Evolutionary conservation across 352 stramenopile species (phyloP).

Genomic region (Globisporangium radiosum): DNA sequence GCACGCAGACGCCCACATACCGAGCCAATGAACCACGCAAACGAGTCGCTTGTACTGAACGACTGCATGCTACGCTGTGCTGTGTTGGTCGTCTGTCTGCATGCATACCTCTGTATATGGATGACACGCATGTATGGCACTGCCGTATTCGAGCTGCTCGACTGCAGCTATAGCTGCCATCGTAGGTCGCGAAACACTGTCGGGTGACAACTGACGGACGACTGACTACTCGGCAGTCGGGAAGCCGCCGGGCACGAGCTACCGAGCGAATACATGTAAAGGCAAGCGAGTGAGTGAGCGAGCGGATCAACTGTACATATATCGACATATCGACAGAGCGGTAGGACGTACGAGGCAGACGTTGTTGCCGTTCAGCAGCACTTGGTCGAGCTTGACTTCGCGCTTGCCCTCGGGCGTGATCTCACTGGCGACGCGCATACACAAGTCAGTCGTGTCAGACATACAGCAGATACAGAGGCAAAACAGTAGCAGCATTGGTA

Average conservation of each 20-base stretch:
- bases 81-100: too few species aligned
- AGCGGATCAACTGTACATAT: not conserved
- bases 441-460: not conserved
- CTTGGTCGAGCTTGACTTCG: slow-evolving; percentile 88
- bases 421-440: slow-evolving; percentile 34
- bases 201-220: not conserved
- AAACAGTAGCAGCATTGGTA: not conserved
- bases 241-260: slow-evolving; percentile 81
- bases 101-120: too few species aligned
- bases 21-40: not conserved
- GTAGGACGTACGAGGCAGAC: slow-evolving; percentile 81
- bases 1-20: not conserved
- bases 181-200: too few species aligned
- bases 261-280: not conserved
- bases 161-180: too few species aligned
- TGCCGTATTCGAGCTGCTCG: not conserved
- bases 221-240: slow-evolving; percentile 13
- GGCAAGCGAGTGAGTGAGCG: not conserved
- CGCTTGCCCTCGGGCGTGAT: slow-evolving; percentile 85
- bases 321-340: not conserved
- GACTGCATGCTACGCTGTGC: too few species aligned
- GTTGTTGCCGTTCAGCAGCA: slow-evolving; percentile 99
- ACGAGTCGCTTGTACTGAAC: not conserved
- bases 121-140: too few species aligned
- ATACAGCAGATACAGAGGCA: not conserved